Evolutionary conservation across 2,329 filamentous ascomycete genomes (phyloP).

Genomic region (Coniochaeta ligniaria): DNA sequence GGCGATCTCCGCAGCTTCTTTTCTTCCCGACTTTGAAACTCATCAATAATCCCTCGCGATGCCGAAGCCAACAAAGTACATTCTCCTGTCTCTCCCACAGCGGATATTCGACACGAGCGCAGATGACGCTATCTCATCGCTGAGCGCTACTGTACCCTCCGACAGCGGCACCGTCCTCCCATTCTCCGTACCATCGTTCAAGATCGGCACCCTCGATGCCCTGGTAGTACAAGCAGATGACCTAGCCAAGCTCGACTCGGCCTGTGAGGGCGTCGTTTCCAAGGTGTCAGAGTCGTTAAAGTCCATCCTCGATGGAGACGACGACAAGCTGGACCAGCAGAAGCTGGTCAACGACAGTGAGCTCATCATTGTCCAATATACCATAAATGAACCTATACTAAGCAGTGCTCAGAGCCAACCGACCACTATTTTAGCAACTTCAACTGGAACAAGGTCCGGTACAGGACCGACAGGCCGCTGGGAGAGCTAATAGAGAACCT

Average conservation of each 20-base stretch:
- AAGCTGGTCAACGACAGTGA: conserved; percentile 92
- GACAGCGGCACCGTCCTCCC: conserved; percentile 70
- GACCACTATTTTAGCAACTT: conserved; percentile 88
- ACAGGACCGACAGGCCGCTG: conserved; percentile 85
- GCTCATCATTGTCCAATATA: conserved; percentile 21
- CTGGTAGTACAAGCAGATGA: conserved; percentile 96
- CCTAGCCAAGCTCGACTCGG: conserved; percentile 75
- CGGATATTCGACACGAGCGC: conserved; percentile 77
- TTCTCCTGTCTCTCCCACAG: conserved; percentile 83
- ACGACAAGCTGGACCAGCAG: conserved; percentile 74
- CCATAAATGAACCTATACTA: background rate
- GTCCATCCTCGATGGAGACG: conserved; percentile 75
- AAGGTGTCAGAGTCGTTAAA: conserved; percentile 86
- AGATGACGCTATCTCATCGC: conserved; percentile 72
- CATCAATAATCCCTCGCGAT: conserved; percentile 21
- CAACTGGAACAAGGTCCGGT: conserved; percentile 96
- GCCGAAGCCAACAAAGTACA: conserved; percentile 56
- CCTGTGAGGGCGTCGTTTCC: conserved; percentile 73
- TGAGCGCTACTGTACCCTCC: conserved; percentile 63
- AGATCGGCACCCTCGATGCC: conserved; percentile 93
- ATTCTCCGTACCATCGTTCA: conserved; percentile 88
- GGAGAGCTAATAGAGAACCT: conserved; percentile 79
- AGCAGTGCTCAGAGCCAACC: conserved; percentile 68
- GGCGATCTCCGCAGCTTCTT: background rate
- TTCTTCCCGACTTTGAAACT: conserved; percentile 6